phyloP scores from a whole-genome alignment of 768 basidiomycete genomes.

The Brasilioporus rufonigricans region DNA sequence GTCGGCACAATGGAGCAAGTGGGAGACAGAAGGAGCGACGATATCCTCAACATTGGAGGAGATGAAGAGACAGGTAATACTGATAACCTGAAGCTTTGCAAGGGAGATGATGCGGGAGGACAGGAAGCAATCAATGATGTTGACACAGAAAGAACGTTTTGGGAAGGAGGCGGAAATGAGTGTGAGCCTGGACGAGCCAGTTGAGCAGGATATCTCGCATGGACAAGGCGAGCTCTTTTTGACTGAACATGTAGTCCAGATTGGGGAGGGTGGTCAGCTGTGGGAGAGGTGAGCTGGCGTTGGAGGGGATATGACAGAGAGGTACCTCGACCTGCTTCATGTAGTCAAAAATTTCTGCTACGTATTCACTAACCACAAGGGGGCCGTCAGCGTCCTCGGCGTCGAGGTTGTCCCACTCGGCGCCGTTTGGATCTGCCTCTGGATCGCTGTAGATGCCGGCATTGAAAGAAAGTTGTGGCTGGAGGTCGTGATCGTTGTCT shows the following conservation, averaged over 20 bases:
- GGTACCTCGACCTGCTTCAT: slow-evolving; percentile 81
- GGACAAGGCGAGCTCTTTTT: slow-evolving; percentile 83
- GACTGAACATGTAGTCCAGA: slow-evolving; percentile 79
- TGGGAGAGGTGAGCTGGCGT: neutral
- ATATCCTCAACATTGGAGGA: slow-evolving; percentile 94
- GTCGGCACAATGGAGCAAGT: slow-evolving; percentile 80
- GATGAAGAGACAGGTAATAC: slow-evolving; percentile 83
- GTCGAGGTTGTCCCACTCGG: slow-evolving; percentile 89
- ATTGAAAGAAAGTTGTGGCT: slow-evolving; percentile 40
- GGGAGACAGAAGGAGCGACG: slow-evolving; percentile 76
- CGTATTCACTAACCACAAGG: slow-evolving; percentile 96
- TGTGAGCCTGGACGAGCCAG: slow-evolving; percentile 92
- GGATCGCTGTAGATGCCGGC: slow-evolving; percentile 42
- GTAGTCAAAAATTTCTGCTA: slow-evolving; percentile 90
- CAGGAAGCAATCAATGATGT: slow-evolving; percentile 80
- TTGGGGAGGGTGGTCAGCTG: slow-evolving; percentile 80
- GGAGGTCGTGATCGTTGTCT: too few species aligned
- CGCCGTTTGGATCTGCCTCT: slow-evolving; percentile 64
- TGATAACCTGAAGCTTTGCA: slow-evolving; percentile 87
- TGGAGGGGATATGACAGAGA: neutral
- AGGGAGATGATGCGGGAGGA: slow-evolving; percentile 51
- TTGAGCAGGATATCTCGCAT: slow-evolving; percentile 89
- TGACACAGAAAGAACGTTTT: slow-evolving; percentile 91
- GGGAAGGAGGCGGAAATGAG: slow-evolving; percentile 78
- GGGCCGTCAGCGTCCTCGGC: slow-evolving; percentile 91